A percentile compares a stretch with the other conserved stretches of the same genome.
phyloP scores from a whole-genome alignment of 2,329 filamentous ascomycete genomes.

The Penicillium italicum region DNA sequence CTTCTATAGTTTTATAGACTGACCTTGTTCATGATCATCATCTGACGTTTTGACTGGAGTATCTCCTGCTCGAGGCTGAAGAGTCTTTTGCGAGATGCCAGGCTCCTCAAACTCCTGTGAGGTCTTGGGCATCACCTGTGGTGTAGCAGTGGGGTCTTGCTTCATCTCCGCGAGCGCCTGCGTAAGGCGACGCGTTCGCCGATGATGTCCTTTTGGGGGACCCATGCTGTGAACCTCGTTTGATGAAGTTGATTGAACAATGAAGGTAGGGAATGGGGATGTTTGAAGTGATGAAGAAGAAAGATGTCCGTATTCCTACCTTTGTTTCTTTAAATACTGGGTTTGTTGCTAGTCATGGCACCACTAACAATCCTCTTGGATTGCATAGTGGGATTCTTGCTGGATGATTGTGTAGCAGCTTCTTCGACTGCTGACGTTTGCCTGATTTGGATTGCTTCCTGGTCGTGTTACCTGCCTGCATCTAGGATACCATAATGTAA shows the following conservation, averaged over 20 bases:
- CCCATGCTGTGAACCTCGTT: neutral
- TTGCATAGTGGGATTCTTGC: neutral
- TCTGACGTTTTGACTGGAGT: neutral
- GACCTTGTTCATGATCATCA: neutral
- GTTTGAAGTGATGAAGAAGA: neutral
- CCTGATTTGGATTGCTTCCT: neutral
- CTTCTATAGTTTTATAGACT: neutral
- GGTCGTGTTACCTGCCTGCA: neutral
- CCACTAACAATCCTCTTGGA: neutral
- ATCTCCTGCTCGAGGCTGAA: neutral
- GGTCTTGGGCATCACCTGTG: neutral
- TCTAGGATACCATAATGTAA: neutral
- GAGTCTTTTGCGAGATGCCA: neutral
- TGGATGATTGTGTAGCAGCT: neutral
- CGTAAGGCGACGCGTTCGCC: neutral
- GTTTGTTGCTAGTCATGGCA: neutral
- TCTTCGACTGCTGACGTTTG: neutral
- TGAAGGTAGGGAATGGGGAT: neutral
- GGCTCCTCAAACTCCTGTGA: neutral
- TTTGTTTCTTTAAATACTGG: neutral
- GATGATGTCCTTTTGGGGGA: neutral
- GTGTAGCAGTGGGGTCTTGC: neutral
- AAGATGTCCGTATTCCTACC: neutral
- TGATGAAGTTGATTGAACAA: neutral
- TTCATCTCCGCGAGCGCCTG: neutral